Base-by-base conservation (phyloP, 208 protist genomes). In the Histomonas meleagridis region DNA sequence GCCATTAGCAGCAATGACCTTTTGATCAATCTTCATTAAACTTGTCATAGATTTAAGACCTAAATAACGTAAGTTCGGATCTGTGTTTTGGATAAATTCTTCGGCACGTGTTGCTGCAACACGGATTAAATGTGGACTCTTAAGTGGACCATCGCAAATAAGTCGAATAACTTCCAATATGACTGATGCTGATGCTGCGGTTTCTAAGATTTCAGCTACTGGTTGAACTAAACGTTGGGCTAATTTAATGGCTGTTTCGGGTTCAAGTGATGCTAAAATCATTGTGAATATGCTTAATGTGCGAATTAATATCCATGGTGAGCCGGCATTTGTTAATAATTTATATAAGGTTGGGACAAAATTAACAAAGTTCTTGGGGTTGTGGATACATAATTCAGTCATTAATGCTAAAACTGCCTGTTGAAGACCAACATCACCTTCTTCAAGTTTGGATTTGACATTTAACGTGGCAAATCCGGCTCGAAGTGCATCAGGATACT, bases 351-450 rank as follows among this genome's bases (percentile, higher is more conserved):
- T 86, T 55, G 76, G 76, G 12, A 86, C 3, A 55, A 86, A 48
- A 55, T 26, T n/a, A 28, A 51, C 55, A 48, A 51, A 86, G 76
- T 86, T 86, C 2, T 40, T 55, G 14, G 76, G 76, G 28, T 86
- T 86, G 26, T 55, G 40, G 16, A 86, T 86, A 26, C 76, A 86
- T n/a, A 86, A 48, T n/a, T 86, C 76, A 16, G 51, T 86, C 18
- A 86, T 14, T 21, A 86, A 26, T 55, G 46, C 38, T n/a, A 86
- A n/a, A 53, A n/a, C 76, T 32, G 76, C 46, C 26, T 55, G 40
- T 5, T 38, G 23, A 48, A 55, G 26, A 28, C 46, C 76, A 40
- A 46, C 10, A 5, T 51, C 26, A 7, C 26, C 26, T 55, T 86
- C 76, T 32, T n/a, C 23, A 48, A 86, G 43, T 26, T n/a, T 55